Evolutionary conservation across 805 yeast genomes (phyloP).

Genomic region (Monosporozyma siamensis): DNA sequence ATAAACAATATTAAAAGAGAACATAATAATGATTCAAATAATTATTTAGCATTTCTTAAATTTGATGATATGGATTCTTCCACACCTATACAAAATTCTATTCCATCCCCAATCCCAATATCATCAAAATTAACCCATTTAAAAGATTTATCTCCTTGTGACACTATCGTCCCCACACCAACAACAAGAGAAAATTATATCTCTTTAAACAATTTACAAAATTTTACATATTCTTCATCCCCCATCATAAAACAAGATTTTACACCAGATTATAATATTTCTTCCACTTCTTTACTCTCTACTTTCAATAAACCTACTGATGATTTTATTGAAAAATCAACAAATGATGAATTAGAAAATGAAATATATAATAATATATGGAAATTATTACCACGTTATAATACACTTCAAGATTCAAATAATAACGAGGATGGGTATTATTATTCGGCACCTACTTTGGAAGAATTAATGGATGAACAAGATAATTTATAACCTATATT

Average conservation of each 20-base stretch:
- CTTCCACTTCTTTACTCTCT: background rate
- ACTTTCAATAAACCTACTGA: too few relatives aligned
- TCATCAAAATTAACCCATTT: constrained; percentile 2
- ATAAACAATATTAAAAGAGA: background rate
- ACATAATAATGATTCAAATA: background rate
- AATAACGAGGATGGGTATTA: background rate
- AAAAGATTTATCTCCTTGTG: constrained; percentile 6
- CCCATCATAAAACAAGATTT: too few relatives aligned
- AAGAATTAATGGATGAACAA: constrained; percentile 29
- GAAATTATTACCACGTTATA: constrained; percentile 11
- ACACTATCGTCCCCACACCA: constrained; percentile 7
- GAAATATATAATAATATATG: constrained; percentile 9
- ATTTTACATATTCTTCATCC: background rate
- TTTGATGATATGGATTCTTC: constrained; percentile 7
- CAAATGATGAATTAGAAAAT: constrained; percentile 6
- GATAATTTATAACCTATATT: constrained; percentile 6
- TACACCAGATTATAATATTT: background rate
- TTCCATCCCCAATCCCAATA: too few relatives aligned
- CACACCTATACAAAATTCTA: too few relatives aligned
- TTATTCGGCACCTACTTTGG: constrained; percentile 27
- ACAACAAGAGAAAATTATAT: constrained; percentile 2
- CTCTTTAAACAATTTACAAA: background rate
- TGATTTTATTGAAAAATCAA: constrained; percentile 1
- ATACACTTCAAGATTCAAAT: too few relatives aligned
- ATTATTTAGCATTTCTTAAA: constrained; percentile 7